phyloP scores from a whole-genome alignment of 352 stramenopile genomes.

The Pythium pyrilobum region DNA sequence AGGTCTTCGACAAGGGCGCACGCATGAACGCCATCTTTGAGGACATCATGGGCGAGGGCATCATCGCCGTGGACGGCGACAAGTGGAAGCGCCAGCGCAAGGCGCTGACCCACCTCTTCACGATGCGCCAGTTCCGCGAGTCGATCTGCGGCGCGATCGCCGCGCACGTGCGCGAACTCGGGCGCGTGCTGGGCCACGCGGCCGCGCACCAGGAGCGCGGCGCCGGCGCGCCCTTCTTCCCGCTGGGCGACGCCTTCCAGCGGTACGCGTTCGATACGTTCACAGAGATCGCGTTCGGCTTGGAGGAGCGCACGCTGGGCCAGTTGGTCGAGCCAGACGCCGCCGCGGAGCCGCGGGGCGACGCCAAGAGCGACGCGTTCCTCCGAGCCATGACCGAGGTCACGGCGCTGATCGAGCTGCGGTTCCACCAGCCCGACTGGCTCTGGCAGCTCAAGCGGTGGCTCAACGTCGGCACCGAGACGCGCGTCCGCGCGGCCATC shows the following conservation, averaged over 20 bases:
- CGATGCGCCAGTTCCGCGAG: slow-evolving; percentile 48
- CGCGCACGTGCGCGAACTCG: slow-evolving; percentile 30
- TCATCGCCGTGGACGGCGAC: slow-evolving; percentile 57
- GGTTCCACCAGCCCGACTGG: slow-evolving; percentile 42
- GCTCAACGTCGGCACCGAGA: slow-evolving; percentile 27
- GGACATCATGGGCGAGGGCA: slow-evolving; percentile 64
- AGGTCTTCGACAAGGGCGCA: slow-evolving; percentile 65
- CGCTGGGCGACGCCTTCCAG: slow-evolving; percentile 41
- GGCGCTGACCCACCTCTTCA: slow-evolving; percentile 85
- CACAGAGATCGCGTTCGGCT: slow-evolving; percentile 60
- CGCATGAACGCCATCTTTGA: slow-evolving; percentile 26
- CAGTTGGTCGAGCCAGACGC: too few species aligned
- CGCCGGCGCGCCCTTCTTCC: slow-evolving; percentile 6
- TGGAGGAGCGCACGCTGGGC: slow-evolving; percentile 33
- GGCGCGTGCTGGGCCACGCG: slow-evolving; percentile 16
- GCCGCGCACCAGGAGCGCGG: background rate
- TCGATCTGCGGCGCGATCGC: slow-evolving; percentile 39
- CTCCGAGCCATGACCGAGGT: background rate
- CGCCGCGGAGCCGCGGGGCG: too few species aligned
- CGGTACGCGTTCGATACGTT: slow-evolving; percentile 63
- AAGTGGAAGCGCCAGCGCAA: slow-evolving; percentile 72
- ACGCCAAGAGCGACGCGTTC: background rate
- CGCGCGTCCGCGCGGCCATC: slow-evolving; percentile 26
- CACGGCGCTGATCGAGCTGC: slow-evolving; percentile 5
- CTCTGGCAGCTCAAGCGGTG: slow-evolving; percentile 42